Evolutionary conservation across 306 rosid genomes (phyloP), one percentile per base, ranked within the genome.

Genomic region (Acmispon strigosus): DNA sequence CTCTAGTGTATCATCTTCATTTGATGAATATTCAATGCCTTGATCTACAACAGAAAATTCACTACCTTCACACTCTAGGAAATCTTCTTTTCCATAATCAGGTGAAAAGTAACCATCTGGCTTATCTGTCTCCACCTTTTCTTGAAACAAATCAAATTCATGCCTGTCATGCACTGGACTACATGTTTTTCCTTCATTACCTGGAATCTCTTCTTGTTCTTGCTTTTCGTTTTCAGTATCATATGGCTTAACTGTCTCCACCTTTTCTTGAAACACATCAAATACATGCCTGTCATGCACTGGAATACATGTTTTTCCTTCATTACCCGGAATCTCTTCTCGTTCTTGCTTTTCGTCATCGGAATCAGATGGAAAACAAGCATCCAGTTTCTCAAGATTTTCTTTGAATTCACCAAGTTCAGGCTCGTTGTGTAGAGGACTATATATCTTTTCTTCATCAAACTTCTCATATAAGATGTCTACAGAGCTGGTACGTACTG

Each of bases 11-110:
- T 57, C 53, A 42, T 53, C 77, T 76, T 87, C 87, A 48, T 49
- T 36, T 15, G 82, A 68, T 50, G 85, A 74, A 27, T 72, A 75
- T 70, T 84, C 89, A 66, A 84, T 29, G 67, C 86, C 93, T 54
- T 80, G 86, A 63, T 90, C 89, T 67, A 75, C 70, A 18, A 82
- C 74, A 67, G 86, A 83, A 82, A 87, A 83, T 52, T 48, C 83
- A 37, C 66, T 67, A 60, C 66, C 81, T 76, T 81, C 88, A 75
- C 80, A 71, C 22, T 62, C 86, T 50, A 15, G 59, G 57, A 32
- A 32, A 45, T 64, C 83, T 83, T 66, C 86, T 43, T 74, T 73
- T 56, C 76, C 78, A 10, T 72, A 78, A 55, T 72, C 79, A 51
- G 71, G 19, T 32, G 60, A 66, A 34, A 73, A 49, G 62, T 3